Evolutionary conservation across 495 filamentous ascomycete species (phyloP).

Genomic region (Gamarada debralockiae): DNA sequence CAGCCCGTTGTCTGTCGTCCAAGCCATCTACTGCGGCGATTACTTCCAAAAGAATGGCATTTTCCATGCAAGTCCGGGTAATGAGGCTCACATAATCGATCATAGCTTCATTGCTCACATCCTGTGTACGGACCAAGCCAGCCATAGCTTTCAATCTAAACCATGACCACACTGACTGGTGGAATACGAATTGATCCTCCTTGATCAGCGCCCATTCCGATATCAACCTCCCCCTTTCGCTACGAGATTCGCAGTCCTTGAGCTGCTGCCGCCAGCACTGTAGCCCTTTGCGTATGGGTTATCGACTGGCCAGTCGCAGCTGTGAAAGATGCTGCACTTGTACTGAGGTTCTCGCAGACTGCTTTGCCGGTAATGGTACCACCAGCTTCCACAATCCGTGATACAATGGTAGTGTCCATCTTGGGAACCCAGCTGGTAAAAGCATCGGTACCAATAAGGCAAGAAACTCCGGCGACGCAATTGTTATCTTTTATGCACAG

Average conservation of each 20-base stretch:
- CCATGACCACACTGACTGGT: conserved; percentile 34
- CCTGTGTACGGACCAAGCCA: too few species aligned
- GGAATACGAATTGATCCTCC: conserved; percentile 51
- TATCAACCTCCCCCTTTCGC: conserved; percentile 36
- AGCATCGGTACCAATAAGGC: conserved; percentile 21
- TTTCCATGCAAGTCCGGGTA: too few species aligned
- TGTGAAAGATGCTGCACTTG: conserved; percentile 35
- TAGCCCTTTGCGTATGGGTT: conserved; percentile 36
- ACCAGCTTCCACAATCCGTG: conserved; percentile 42
- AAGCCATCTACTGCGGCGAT: too few species aligned
- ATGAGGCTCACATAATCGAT: too few species aligned
- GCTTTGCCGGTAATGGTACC: conserved; percentile 40
- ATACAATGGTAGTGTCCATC: conserved; percentile 44
- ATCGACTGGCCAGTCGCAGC: conserved; percentile 40
- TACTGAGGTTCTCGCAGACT: conserved; percentile 41
- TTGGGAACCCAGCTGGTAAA: conserved; percentile 32
- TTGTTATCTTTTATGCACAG: conserved; percentile 26
- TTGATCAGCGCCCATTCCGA: conserved; percentile 49
- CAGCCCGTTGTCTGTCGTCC: too few species aligned
- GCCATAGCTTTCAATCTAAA: conserved; percentile 37
- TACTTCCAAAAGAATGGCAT: too few species aligned
- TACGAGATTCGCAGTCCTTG: conserved; percentile 44
- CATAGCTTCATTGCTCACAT: too few species aligned
- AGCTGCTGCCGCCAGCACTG: conserved; percentile 46
- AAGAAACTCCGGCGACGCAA: conserved; percentile 21